A percentile compares a stretch with the other conserved stretches of the same genome.
phyloP scores from a whole-genome alignment of 2,329 filamentous ascomycete species.

The Hypoxylon sp. region DNA sequence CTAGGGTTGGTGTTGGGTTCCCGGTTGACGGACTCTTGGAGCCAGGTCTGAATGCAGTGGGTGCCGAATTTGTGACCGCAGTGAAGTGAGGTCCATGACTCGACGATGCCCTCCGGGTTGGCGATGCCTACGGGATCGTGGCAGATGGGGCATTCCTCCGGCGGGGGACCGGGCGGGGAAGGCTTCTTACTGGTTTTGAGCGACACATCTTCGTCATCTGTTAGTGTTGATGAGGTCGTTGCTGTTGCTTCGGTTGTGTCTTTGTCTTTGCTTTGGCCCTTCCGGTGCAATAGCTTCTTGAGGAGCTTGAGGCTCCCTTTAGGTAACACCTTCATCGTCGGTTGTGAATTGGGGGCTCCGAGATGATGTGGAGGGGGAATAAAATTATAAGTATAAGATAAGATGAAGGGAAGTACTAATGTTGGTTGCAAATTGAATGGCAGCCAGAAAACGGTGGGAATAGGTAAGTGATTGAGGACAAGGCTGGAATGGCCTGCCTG shows the following conservation, averaged over 20 bases:
- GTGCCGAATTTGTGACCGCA: conserved; percentile 56
- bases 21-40: conserved; percentile 48
- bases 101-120: conserved; percentile 50
- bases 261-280: conserved; percentile 4
- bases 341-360: conserved; percentile 9
- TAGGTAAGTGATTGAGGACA: conserved; percentile 7
- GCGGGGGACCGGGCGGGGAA: conserved; percentile 26
- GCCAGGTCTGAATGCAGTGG: conserved; percentile 55
- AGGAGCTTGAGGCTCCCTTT: conserved; percentile 40
- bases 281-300: conserved; percentile 38
- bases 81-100: conserved; percentile 52
- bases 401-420: neutral
- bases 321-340: conserved; percentile 32
- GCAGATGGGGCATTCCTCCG: conserved; percentile 54
- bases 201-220: conserved; percentile 12
- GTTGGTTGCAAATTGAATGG: neutral
- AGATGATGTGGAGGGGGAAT: conserved; percentile 1
- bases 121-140: conserved; percentile 51
- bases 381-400: too few relatives aligned
- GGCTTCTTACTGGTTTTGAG: conserved; percentile 36
- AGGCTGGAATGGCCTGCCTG: conserved; percentile 17
- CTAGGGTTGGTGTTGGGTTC: conserved; percentile 45
- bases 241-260: conserved; percentile 2
- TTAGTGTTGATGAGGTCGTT: conserved; percentile 2
- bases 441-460: neutral